phyloP scores from a whole-genome alignment of 345 rosid species.

The Dovyalis caffra region DNA sequence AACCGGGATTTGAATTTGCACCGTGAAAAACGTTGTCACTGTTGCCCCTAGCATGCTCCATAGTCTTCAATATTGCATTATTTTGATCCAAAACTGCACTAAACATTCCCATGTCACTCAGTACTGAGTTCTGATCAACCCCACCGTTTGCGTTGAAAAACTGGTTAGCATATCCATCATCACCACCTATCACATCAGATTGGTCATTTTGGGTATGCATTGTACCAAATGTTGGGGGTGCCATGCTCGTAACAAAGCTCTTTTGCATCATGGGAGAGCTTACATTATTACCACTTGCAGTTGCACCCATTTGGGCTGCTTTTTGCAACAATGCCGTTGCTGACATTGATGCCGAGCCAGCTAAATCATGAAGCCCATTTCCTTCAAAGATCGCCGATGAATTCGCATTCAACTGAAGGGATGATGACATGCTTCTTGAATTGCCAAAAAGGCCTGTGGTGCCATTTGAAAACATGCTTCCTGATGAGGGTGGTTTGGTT shows the following conservation, averaged over 20 bases:
- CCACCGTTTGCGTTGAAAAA: constrained; percentile 16
- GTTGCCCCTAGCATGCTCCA: constrained; percentile 11
- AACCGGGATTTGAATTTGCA: constrained; percentile 9
- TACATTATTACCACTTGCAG: constrained; percentile 21
- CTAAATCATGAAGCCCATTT: constrained; percentile 3
- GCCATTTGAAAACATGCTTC: constrained; percentile 19
- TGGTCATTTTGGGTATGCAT: constrained; percentile 14
- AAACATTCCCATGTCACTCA: constrained; percentile 23
- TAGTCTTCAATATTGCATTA: constrained; percentile 14
- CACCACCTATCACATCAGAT: neutral
- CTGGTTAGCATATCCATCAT: constrained; percentile 15
- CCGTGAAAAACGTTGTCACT: constrained; percentile 12
- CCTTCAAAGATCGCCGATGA: constrained; percentile 23
- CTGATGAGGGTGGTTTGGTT: constrained; percentile 18
- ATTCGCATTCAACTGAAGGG: constrained; percentile 28
- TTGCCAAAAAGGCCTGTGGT: constrained; percentile 12
- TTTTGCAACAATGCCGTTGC: constrained; percentile 58
- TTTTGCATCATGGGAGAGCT: constrained; percentile 23
- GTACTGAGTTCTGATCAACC: constrained; percentile 1
- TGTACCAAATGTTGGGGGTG: constrained; percentile 25
- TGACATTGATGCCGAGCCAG: constrained; percentile 38
- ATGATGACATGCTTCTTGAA: constrained; percentile 5
- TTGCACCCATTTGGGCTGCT: constrained; percentile 59
- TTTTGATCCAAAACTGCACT: constrained; percentile 23
- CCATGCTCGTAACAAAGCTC: constrained; percentile 24